Evolutionary conservation across 148 eudicot species (phyloP).

Genomic region (Amaranthus hypochondriacus): DNA sequence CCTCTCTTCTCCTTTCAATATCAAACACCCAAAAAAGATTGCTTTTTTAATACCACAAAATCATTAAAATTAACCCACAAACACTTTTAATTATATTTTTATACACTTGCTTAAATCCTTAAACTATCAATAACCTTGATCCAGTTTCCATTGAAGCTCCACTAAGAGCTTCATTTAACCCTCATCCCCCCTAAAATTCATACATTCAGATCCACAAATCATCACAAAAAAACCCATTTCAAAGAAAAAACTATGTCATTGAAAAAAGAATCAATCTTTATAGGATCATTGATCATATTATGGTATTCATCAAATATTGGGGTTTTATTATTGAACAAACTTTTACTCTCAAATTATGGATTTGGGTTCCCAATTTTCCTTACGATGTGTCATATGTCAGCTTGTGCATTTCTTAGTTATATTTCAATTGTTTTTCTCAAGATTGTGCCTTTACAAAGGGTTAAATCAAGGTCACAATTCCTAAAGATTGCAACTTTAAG

Average conservation of each 20-base stretch:
- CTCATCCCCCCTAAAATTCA: too few relatives aligned
- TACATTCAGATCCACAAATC: conserved; percentile 10
- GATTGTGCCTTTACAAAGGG: conserved; percentile 62
- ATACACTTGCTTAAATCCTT: neutral
- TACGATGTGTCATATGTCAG: conserved; percentile 96
- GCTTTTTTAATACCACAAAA: too few relatives aligned
- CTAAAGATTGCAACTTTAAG: conserved; percentile 60
- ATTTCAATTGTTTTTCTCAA: conserved; percentile 60
- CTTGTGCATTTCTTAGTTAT: conserved; percentile 80
- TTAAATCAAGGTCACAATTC: conserved; percentile 69
- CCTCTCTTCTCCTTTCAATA: neutral
- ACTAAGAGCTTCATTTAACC: neutral
- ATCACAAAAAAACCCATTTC: conserved; percentile 8
- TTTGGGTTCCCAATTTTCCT: conserved; percentile 86
- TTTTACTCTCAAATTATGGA: conserved; percentile 70
- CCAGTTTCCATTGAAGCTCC: conserved; percentile 11
- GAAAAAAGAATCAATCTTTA: conserved; percentile 45
- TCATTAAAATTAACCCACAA: neutral
- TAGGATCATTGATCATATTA: conserved; percentile 50
- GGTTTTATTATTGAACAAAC: conserved; percentile 77
- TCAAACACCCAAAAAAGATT: too few relatives aligned
- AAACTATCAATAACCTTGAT: neutral
- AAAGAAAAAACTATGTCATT: conserved; percentile 17
- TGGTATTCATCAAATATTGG: conserved; percentile 98
- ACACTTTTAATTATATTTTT: neutral